phyloP scores from a whole-genome alignment of 345 rosid genomes.

The Arabidopsis arenosa region DNA sequence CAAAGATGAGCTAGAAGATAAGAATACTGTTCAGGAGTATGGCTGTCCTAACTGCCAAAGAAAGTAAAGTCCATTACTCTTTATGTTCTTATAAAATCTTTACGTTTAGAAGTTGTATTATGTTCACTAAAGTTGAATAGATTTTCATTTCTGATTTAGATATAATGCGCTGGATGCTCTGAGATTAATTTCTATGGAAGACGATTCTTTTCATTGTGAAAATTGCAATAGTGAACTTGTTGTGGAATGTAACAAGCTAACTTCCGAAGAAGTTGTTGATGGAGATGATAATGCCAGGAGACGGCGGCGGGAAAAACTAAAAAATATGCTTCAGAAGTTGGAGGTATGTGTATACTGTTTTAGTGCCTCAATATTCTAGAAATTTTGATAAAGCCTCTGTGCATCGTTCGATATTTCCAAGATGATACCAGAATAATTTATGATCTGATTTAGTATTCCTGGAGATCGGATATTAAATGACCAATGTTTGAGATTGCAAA shows the following conservation, averaged over 20 bases:
- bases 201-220: constrained; percentile 86
- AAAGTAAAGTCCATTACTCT: constrained; percentile 54
- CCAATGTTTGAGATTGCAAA: constrained; percentile 8
- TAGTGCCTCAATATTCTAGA: not conserved
- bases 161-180: constrained; percentile 88
- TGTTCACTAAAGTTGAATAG: constrained; percentile 26
- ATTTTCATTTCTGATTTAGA: constrained; percentile 49
- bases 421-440: constrained; percentile 8
- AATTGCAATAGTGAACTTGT: constrained; percentile 89
- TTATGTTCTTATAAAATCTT: constrained; percentile 6
- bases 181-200: constrained; percentile 66
- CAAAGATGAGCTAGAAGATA: constrained; percentile 86
- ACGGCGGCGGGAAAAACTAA: constrained; percentile 77
- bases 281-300: constrained; percentile 92
- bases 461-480: not conserved
- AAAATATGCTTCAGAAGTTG: constrained; percentile 75
- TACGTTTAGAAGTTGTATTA: constrained; percentile 9
- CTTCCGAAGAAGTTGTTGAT: constrained; percentile 82
- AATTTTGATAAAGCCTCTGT: not conserved
- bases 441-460: not conserved
- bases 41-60: constrained; percentile 84
- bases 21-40: constrained; percentile 89
- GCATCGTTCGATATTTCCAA: not conserved
- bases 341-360: constrained; percentile 57
- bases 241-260: constrained; percentile 87